These are phyloP conservation scores for Lipomyces lipofer DNA, from an alignment of 805 yeast genomes.

Conservation along the genomic window DNA sequence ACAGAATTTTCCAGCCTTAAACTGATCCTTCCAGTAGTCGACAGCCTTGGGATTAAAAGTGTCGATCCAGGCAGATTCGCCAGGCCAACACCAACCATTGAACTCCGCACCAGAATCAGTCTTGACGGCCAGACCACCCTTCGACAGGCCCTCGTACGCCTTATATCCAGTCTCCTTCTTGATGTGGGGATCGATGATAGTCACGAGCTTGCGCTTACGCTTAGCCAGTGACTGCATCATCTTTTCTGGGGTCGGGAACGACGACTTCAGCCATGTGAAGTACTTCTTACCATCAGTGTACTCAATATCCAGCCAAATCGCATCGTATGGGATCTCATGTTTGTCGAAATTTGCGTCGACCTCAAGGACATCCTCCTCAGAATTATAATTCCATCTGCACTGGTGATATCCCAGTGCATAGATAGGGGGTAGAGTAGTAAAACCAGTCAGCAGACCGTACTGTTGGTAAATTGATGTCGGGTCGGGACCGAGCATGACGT, in stretches of 20 bases:
- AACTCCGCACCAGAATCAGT: slow-evolving; percentile 52
- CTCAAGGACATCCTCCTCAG: slow-evolving; percentile 77
- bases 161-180: slow-evolving; percentile 59
- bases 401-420: slow-evolving; percentile 91
- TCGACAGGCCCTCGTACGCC: slow-evolving; percentile 55
- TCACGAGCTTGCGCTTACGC: slow-evolving; percentile 77
- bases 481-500: slow-evolving; percentile 60
- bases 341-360: slow-evolving; percentile 71
- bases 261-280: slow-evolving; percentile 81
- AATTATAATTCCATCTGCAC: slow-evolving; percentile 96
- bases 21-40: slow-evolving; percentile 60
- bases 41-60: slow-evolving; percentile 66
- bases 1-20: slow-evolving; percentile 46
- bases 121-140: slow-evolving; percentile 49
- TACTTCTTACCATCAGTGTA: slow-evolving; percentile 84
- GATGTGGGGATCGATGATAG: slow-evolving; percentile 89
- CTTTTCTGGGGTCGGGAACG: slow-evolving; percentile 71
- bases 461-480: slow-evolving; percentile 58
- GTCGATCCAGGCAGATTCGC: slow-evolving; percentile 92
- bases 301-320: slow-evolving; percentile 93
- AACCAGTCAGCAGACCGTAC: slow-evolving; percentile 74
- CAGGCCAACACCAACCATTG: slow-evolving; percentile 97
- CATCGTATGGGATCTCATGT: slow-evolving; percentile 77
- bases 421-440: slow-evolving; percentile 66
- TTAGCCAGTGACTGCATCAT: slow-evolving; percentile 66